Base-by-base conservation (phyloP, 352 stramenopile species). In the Phytopythium delawarense region DNA sequence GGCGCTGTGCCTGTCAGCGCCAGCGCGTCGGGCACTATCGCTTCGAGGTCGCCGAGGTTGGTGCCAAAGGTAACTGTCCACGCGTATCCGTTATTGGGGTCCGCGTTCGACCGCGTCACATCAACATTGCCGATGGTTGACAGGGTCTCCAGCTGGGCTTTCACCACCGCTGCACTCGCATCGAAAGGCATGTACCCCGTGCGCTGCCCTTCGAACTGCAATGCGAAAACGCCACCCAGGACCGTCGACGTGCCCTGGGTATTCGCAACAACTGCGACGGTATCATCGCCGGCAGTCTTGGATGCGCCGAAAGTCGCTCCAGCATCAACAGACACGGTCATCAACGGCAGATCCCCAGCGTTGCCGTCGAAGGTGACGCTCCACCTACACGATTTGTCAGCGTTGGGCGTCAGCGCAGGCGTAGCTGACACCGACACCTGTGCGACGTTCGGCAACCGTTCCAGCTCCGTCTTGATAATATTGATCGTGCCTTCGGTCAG, bases 321-420 rank as follows among this genome's bases (percentile, higher is more conserved):
- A 5, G 63, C 73, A 39, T 82, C 65, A 9, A 79, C 73, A 0
- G 79, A 82, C 7, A 90, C 77, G 20, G 72, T 63, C 61, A 95
- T 72, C 15, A 86, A 57, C 5, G 76, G 72, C 25, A 95, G 63
- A 56, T 95, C 60, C 16, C 95, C 95, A 4, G 94, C 92, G 62
- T 98, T 98, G 11, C 83, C 92, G 55, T 98, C 88, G 61, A 99
- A 98, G 1, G 92, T 98, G 34, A 99, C 76, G 52, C 78, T 71
- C 92, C 94, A 98, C 3, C 76, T 85, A 64, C 96, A 99, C 4
- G 85, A 80, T 51, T 92, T 74, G 12, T 75, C 63, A 13, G 78
- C 57, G n/a, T 77, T 75, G 1, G 76, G 71, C 25, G 70, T 66
- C 20, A 64, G 23, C 16, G 61, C 76, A 49, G 78, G 45, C 6